Conservation (phyloP, 169 alveolate genomes). For the Cystoisospora suis region DNA sequence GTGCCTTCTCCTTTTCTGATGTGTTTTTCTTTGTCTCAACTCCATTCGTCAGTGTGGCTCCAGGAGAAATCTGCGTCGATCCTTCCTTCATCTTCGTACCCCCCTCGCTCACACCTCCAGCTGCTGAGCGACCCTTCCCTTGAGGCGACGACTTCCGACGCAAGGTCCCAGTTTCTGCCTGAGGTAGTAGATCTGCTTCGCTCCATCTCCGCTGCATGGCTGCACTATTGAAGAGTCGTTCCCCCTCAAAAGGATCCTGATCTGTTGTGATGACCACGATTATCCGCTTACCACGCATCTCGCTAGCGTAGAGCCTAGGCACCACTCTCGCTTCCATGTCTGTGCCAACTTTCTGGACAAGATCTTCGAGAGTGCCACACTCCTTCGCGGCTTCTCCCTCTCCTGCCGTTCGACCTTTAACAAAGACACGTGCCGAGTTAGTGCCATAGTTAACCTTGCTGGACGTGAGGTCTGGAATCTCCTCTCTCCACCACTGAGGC, state of each 20-base stretch:
- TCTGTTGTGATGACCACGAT: neutral
- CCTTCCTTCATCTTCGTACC: no score
- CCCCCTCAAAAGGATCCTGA: neutral
- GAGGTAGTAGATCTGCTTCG: no score
- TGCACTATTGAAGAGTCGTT: neutral
- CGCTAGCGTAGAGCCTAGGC: conserved; percentile 1
- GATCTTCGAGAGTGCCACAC: neutral
- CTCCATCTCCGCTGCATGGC: neutral
- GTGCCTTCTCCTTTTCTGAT: no score
- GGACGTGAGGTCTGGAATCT: no score
- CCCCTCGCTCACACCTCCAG: no score
- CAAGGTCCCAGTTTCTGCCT: no score
- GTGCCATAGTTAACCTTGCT: neutral
- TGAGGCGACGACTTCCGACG: no score
- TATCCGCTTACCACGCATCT: neutral
- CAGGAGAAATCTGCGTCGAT: no score
- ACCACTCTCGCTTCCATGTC: neutral
- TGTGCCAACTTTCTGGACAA: neutral
- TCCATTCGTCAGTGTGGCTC: no score
- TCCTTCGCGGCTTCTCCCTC: conserved; percentile 1
- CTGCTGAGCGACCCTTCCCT: no score
- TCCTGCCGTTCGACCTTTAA: neutral
- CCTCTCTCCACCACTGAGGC: no score
- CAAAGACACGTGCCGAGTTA: neutral
- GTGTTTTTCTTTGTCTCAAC: no score